These are phyloP conservation scores for Spathaspora hagerdaliae DNA, from an alignment of 805 yeast species.

Conservation along the genomic window DNA sequence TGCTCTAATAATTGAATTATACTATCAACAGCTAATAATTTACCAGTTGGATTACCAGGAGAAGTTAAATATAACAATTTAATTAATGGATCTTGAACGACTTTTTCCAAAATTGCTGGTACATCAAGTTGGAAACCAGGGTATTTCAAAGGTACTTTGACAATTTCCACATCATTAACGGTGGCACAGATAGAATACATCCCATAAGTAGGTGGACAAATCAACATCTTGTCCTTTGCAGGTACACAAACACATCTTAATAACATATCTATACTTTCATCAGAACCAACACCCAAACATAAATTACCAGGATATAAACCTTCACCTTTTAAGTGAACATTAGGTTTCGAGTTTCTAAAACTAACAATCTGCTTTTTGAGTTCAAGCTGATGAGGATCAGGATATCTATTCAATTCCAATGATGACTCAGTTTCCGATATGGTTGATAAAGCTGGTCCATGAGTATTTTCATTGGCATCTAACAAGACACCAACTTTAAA, in stretches of 20 bases:
- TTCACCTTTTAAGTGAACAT: slow-evolving; percentile 11
- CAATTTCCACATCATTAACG: slow-evolving; percentile 81
- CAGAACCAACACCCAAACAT: slow-evolving; percentile 95
- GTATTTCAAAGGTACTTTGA: slow-evolving; percentile 59
- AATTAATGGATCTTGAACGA: slow-evolving; percentile 55
- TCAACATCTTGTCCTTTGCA: slow-evolving; percentile 73
- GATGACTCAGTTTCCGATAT: slow-evolving; percentile 41
- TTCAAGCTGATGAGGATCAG: slow-evolving; percentile 89
- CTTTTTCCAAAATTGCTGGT: slow-evolving; percentile 46
- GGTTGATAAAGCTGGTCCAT: slow-evolving; percentile 70
- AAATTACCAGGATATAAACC: slow-evolving; percentile 59
- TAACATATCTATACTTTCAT: slow-evolving; percentile 87
- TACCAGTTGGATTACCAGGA: slow-evolving; percentile 96
- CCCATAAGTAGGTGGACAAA: slow-evolving; percentile 95
- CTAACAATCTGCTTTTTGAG: slow-evolving; percentile 69
- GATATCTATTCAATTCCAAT: slow-evolving; percentile 80
- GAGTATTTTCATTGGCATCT: slow-evolving; percentile 96
- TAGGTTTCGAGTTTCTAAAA: slow-evolving; percentile 60
- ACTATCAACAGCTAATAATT: slow-evolving; percentile 43
- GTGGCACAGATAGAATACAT: slow-evolving; percentile 92
- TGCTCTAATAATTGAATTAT: slow-evolving; percentile 40
- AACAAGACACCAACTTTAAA: slow-evolving; percentile 81
- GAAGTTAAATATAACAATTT: slow-evolving; percentile 83
- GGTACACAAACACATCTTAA: slow-evolving; percentile 84
- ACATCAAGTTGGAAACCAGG: slow-evolving; percentile 57